phyloP scores from a whole-genome alignment of 306 rosid species.

The Datisca glomerata region DNA sequence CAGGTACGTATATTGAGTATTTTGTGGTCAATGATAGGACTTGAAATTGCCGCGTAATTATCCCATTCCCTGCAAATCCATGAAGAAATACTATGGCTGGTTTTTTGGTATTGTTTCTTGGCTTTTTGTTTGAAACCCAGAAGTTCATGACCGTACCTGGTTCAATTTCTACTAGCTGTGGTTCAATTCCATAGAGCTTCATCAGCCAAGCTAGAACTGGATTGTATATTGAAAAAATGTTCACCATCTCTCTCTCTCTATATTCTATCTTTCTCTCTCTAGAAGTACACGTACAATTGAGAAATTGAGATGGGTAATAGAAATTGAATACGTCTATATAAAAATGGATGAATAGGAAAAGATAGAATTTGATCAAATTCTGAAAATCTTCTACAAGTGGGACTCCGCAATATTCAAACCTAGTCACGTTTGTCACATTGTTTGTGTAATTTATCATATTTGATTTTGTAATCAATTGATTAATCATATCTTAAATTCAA shows the following conservation, averaged over 20 bases:
- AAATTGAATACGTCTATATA: no score
- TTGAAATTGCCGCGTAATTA: conserved; percentile 31
- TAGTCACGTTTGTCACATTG: no score
- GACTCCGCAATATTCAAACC: no score
- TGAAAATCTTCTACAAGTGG: no score
- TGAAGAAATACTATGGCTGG: conserved; percentile 28
- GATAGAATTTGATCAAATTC: no score
- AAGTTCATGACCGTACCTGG: conserved; percentile 30
- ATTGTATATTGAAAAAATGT: conserved; percentile 17
- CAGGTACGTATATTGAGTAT: conserved; percentile 29
- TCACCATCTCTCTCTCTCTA: conserved; percentile 16
- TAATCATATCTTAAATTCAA: no score
- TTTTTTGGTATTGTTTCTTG: conserved; percentile 1
- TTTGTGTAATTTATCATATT: no score
- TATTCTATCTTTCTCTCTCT: no score
- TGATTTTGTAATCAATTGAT: no score
- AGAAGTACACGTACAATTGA: no score
- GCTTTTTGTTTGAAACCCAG: conserved; percentile 17
- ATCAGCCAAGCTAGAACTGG: conserved; percentile 1
- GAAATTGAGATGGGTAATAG: no score
- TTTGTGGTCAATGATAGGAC: conserved; percentile 17
- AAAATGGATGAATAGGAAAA: no score
- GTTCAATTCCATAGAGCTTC: conserved; percentile 17
- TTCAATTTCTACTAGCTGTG: conserved; percentile 20
- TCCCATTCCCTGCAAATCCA: conserved; percentile 25